Conservation (phyloP, 2,329 filamentous ascomycete genomes). For the Penicillium sp. region DNA sequence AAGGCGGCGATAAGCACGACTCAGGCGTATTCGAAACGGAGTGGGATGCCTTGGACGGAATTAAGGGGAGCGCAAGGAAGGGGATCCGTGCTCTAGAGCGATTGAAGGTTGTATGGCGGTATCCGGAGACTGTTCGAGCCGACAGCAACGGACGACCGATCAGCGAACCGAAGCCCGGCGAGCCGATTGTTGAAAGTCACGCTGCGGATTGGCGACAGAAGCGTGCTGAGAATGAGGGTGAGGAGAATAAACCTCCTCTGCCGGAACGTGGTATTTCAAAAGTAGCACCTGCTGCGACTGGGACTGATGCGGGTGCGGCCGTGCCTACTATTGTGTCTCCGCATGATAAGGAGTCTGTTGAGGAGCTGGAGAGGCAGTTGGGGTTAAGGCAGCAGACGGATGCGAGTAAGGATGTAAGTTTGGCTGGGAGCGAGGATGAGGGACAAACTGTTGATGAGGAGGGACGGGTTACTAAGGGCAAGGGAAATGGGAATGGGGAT, state of each 20-base stretch:
- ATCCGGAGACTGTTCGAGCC: conserved; percentile 28
- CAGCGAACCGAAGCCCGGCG: conserved; percentile 64
- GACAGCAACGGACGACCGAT: conserved; percentile 49
- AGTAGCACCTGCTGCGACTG: background rate
- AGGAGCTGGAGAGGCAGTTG: conserved; percentile 56
- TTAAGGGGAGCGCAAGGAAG: conserved; percentile 84
- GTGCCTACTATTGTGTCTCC: background rate
- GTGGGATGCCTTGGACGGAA: conserved; percentile 86
- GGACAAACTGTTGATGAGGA: conserved; percentile 25
- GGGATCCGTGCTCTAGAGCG: conserved; percentile 79
- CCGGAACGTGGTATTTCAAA: conserved; percentile 1
- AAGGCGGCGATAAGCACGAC: conserved; percentile 71
- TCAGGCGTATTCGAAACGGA: conserved; percentile 70
- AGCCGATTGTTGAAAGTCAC: conserved; percentile 67
- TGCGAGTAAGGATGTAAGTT: conserved; percentile 66
- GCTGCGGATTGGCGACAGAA: conserved; percentile 69
- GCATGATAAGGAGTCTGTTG: conserved; percentile 5
- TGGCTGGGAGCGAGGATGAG: conserved; percentile 65
- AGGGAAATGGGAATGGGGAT: conserved; percentile 23
- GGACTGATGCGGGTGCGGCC: background rate
- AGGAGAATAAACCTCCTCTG: conserved; percentile 6
- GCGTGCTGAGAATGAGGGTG: background rate
- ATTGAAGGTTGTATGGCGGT: conserved; percentile 82
- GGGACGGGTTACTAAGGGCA: conserved; percentile 19
- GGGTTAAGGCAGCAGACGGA: conserved; percentile 67